Evolutionary conservation across 2,329 filamentous ascomycete genomes (phyloP).

Genomic region (Apiospora kogelbergensis): DNA sequence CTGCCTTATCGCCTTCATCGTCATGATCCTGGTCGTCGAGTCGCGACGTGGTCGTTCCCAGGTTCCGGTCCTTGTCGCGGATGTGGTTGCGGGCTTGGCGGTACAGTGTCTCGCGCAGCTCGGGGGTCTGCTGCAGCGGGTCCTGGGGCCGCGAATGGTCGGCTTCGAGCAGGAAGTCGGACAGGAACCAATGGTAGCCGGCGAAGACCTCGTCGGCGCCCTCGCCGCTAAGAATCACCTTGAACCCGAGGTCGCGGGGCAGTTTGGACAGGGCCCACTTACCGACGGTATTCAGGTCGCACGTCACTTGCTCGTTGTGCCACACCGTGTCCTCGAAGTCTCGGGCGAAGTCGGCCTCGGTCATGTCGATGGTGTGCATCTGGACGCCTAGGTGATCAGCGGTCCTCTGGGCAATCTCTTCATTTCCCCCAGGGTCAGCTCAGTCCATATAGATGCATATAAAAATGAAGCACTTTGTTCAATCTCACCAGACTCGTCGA

Average conservation of each 20-base stretch:
- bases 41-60: neutral
- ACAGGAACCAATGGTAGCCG: conserved; percentile 19
- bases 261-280: conserved; percentile 44
- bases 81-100: neutral
- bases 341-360: conserved; percentile 39
- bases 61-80: neutral
- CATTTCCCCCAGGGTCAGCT: neutral
- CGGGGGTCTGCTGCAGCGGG: conserved; percentile 10
- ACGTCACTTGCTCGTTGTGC: conserved; percentile 35
- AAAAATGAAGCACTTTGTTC: no score
- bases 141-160: conserved; percentile 14
- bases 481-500: conserved; percentile 43
- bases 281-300: conserved; percentile 47
- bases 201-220: conserved; percentile 20
- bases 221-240: conserved; percentile 21
- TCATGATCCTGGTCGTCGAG: neutral
- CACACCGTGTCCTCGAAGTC: conserved; percentile 45
- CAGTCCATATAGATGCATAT: neutral
- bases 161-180: conserved; percentile 16
- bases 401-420: conserved; percentile 35
- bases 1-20: neutral
- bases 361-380: conserved; percentile 36
- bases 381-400: conserved; percentile 40
- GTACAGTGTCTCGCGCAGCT: conserved; percentile 10
- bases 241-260: conserved; percentile 42